Evolutionary conservation across 345 rosid species (phyloP).

Genomic region (Gossypium sturtianum): DNA sequence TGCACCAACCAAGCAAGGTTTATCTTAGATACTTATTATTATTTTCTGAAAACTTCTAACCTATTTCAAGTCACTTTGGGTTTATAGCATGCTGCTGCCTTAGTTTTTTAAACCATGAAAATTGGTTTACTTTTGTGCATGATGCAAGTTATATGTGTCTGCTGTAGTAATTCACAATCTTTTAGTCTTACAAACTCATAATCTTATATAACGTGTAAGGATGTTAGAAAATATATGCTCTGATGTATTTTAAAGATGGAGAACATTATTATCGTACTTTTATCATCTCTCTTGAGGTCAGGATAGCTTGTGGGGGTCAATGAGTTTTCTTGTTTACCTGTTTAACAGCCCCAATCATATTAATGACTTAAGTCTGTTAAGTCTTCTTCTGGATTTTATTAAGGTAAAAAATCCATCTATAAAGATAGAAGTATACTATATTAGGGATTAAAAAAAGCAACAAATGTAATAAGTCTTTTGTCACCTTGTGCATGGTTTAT

Average conservation of each 20-base stretch:
- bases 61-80: not conserved
- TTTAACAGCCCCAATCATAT: not conserved
- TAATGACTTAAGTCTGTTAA: not conserved
- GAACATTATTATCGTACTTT: not conserved
- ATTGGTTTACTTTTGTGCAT: not conserved
- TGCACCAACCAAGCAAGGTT: conserved; percentile 99
- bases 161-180: not conserved
- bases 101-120: not conserved
- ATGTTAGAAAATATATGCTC: not conserved
- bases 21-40: conserved; percentile 15
- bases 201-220: not conserved
- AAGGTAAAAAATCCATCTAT: not conserved
- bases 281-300: not conserved
- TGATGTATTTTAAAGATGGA: not conserved
- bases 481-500: not conserved
- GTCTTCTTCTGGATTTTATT: not conserved
- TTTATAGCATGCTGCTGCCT: not conserved
- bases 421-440: not conserved
- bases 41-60: not conserved
- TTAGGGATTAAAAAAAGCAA: not conserved
- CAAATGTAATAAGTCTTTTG: not conserved
- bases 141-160: not conserved
- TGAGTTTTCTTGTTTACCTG: not conserved
- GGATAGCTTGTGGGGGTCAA: not conserved
- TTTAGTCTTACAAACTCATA: not conserved